Evolutionary conservation across 805 yeast genomes (phyloP).

Genomic region (Tetrapisispora fleetii): DNA sequence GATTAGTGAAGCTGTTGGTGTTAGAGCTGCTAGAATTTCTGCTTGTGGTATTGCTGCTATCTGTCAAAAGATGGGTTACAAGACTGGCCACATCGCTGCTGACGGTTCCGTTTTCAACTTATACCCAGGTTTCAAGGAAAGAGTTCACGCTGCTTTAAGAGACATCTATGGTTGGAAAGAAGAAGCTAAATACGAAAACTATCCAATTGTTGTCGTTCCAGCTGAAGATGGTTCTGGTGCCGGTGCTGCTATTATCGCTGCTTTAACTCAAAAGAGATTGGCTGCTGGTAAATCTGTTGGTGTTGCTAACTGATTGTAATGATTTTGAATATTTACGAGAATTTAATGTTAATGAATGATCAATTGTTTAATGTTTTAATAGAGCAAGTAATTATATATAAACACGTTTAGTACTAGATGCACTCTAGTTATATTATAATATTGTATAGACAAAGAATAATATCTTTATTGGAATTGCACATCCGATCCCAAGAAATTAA

Average conservation of each 20-base stretch:
- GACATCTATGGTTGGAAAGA: constrained; percentile 78
- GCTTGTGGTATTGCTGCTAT: constrained; percentile 94
- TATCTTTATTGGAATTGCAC: constrained; percentile 11
- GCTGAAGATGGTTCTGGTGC: constrained; percentile 99
- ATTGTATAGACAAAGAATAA: not conserved
- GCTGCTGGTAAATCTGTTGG: constrained; percentile 64
- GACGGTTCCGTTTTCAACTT: constrained; percentile 94
- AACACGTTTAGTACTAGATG: not conserved
- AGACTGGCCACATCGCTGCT: constrained; percentile 82
- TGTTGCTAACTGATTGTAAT: constrained; percentile 16
- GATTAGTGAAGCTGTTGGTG: constrained; percentile 79
- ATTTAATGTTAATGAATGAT: constrained; percentile 2
- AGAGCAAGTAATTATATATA: not conserved
- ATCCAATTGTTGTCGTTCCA: constrained; percentile 77
- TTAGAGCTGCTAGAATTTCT: constrained; percentile 84
- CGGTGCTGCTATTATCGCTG: constrained; percentile 98
- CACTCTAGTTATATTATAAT: not conserved
- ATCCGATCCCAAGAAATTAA: constrained; percentile 18
- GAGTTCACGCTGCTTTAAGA: constrained; percentile 80
- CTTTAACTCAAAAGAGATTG: constrained; percentile 76
- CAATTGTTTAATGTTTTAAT: constrained; percentile 1
- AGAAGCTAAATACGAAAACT: constrained; percentile 32
- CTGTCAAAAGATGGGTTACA: constrained; percentile 72
- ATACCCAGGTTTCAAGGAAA: constrained; percentile 83
- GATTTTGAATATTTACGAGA: not conserved